These are phyloP conservation scores for Ustanciosporium gigantosporum DNA, from an alignment of 1,284 basidiomycete species.

Conservation along the genomic window DNA sequence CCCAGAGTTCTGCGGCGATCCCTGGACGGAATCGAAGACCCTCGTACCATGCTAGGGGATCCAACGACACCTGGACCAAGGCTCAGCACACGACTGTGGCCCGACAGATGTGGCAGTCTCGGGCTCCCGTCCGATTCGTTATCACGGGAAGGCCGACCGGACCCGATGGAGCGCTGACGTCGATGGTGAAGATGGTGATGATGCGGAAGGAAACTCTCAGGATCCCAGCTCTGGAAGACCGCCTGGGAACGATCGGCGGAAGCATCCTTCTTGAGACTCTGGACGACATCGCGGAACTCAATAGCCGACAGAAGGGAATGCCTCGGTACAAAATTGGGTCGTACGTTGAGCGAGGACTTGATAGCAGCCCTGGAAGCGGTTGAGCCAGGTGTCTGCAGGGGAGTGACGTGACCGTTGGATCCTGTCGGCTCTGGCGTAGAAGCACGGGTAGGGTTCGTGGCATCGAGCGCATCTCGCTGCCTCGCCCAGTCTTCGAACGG, in stretches of 20 bases:
- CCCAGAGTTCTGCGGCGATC: constrained; percentile 18
- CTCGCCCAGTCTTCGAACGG: constrained; percentile 46
- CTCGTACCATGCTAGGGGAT: constrained; percentile 1
- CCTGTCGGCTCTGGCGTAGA: neutral
- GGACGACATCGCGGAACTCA: constrained; percentile 87
- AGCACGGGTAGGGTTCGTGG: neutral
- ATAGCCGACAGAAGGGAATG: constrained; percentile 83
- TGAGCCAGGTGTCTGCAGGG: constrained; percentile 16
- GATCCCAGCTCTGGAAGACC: constrained; percentile 49
- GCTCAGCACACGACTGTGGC: constrained; percentile 25
- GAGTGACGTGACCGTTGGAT: neutral
- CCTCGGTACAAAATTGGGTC: constrained; percentile 41
- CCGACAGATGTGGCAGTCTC: neutral
- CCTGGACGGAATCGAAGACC: constrained; percentile 5
- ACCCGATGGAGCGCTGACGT: constrained; percentile 1
- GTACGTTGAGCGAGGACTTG: constrained; percentile 8
- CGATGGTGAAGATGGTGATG: constrained; percentile 43
- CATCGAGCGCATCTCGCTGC: neutral
- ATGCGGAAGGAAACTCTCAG: constrained; percentile 46
- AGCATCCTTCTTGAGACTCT: constrained; percentile 70
- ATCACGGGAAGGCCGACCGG: constrained; percentile 15
- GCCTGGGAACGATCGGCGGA: constrained; percentile 41
- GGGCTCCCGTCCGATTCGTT: constrained; percentile 3
- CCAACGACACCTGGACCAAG: constrained; percentile 7
- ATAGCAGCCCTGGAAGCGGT: constrained; percentile 5